These are phyloP conservation scores for Striga hermonthica DNA, from an alignment of 305 asterid genomes.

Conservation along the genomic window DNA sequence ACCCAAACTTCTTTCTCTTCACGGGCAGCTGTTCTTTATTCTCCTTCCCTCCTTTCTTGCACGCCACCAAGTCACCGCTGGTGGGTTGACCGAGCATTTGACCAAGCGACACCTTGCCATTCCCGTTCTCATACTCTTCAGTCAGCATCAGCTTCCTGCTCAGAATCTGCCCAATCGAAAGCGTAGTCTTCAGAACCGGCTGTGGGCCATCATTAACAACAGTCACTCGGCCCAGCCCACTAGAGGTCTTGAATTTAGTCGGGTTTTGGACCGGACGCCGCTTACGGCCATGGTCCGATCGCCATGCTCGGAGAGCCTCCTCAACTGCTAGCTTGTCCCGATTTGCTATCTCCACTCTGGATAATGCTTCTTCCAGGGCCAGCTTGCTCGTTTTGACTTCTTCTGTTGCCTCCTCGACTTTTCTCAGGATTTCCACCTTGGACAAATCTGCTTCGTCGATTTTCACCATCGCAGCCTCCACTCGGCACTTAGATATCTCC, in stretches of 20 bases:
- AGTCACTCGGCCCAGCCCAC: conserved; percentile 44
- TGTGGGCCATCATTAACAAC: conserved; percentile 44
- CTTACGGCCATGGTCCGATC: conserved; percentile 76
- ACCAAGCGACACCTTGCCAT: conserved; percentile 62
- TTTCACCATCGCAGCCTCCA: conserved; percentile 45
- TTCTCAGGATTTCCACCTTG: conserved; percentile 52
- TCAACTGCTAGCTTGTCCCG: conserved; percentile 72
- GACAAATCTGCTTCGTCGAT: conserved; percentile 67
- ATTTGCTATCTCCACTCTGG: conserved; percentile 73
- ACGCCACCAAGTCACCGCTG: conserved; percentile 25
- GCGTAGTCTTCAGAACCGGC: conserved; percentile 63
- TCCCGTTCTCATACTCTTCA: conserved; percentile 62
- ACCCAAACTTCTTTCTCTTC: conserved; percentile 85
- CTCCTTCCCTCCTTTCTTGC: conserved; percentile 43
- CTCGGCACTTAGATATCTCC: conserved; percentile 44
- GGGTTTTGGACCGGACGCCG: conserved; percentile 49
- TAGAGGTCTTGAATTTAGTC: conserved; percentile 60
- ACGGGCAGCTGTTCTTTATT: conserved; percentile 40
- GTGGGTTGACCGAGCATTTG: conserved; percentile 64
- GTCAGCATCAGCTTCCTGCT: conserved; percentile 78
- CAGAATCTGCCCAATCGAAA: conserved; percentile 84
- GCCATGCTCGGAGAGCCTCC: conserved; percentile 82
- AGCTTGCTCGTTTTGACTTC: conserved; percentile 72
- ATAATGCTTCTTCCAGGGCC: conserved; percentile 75
- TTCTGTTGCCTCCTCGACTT: conserved; percentile 77